Evolutionary conservation across 1,284 basidiomycete species (phyloP), one percentile per base, ranked within the genome.

Genomic region (Paramarasmius palmivorus): DNA sequence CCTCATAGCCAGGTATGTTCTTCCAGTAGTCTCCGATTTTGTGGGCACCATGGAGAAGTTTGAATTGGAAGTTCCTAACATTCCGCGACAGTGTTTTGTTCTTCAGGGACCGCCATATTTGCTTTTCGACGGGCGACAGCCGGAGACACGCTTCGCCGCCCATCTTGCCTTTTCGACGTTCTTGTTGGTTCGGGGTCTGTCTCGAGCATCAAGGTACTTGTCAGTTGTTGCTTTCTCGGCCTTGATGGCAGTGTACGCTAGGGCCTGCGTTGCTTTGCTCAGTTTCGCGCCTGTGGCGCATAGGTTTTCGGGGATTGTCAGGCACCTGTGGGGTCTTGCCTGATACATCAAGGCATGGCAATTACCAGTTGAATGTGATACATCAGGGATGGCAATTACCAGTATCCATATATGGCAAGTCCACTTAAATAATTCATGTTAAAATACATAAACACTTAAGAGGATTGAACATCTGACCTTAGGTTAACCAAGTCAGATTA

Each of bases 111-210:
- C 29, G 47, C 57, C 58, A 61, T 0, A 61, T 39, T 10, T 49
- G n/a, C 1, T 23, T 35, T 50, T 50, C 8, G 50, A 34, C 12
- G 45, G 45, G 0, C 26, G 29, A 2, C 7, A 23, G 2, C 34
- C 34, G 6, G 34, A 37, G 15, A 12, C 23, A 9, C 23, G 17
- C 15, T 44, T 44, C 7, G 20, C 15, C 15, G 41, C 7, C 39
- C 19, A 7, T 5, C 4, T 3, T 29, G 49, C 32, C 44, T 54
- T 41, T 46, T 47, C 3, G 17, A 23, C 2, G 35, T 49, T 25
- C 57, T 57, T 0, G 61, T 35, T 2, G 56, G 62, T 2, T 62
- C 49, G 5, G 55, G 38, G 46, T 59, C 59, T 1, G 6, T 44
- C 41, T 22, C 12, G 10, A 8, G 41, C 41, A 7, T 44, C 12